These are phyloP conservation scores for Chlorophyllum brunneum DNA, from an alignment of 768 basidiomycete genomes.

Conservation along the genomic window DNA sequence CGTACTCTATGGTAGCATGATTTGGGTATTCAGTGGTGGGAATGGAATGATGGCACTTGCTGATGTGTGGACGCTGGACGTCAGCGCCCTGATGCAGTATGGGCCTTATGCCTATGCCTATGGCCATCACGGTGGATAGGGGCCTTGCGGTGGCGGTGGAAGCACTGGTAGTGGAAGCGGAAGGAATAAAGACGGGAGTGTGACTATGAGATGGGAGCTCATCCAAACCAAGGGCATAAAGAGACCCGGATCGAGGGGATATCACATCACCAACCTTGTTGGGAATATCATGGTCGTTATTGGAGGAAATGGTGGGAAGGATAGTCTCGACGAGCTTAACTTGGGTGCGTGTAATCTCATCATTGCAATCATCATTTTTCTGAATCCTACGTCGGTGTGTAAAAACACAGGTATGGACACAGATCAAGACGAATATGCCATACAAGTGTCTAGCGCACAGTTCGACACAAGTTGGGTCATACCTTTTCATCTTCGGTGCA, in stretches of 20 bases:
- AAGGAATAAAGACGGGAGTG: conserved; percentile 11
- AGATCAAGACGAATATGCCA: conserved; percentile 32
- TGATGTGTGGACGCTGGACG: conserved; percentile 86
- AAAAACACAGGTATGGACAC: conserved; percentile 45
- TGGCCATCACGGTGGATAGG: not conserved
- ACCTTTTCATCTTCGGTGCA: conserved; percentile 85
- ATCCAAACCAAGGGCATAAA: conserved; percentile 48
- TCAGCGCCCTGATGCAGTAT: conserved; percentile 18
- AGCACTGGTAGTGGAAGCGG: conserved; percentile 1
- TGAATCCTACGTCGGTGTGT: not conserved
- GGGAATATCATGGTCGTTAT: conserved; percentile 83
- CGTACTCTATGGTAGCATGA: conserved; percentile 62
- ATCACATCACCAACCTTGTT: conserved; percentile 88
- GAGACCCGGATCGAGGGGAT: conserved; percentile 68
- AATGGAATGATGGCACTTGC: conserved; percentile 88
- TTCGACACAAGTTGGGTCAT: conserved; percentile 87
- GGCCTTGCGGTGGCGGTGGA: too few relatives aligned
- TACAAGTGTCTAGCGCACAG: conserved; percentile 78
- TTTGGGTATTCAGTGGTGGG: conserved; percentile 93
- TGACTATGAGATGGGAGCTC: conserved; percentile 35
- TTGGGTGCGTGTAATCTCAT: conserved; percentile 60
- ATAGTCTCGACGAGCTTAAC: conserved; percentile 85
- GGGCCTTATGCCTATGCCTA: too few relatives aligned
- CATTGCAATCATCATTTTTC: too few relatives aligned
- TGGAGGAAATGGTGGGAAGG: conserved; percentile 88